Base-by-base conservation (phyloP, 2,329 filamentous ascomycete genomes). In the Phyllachora maydis region DNA sequence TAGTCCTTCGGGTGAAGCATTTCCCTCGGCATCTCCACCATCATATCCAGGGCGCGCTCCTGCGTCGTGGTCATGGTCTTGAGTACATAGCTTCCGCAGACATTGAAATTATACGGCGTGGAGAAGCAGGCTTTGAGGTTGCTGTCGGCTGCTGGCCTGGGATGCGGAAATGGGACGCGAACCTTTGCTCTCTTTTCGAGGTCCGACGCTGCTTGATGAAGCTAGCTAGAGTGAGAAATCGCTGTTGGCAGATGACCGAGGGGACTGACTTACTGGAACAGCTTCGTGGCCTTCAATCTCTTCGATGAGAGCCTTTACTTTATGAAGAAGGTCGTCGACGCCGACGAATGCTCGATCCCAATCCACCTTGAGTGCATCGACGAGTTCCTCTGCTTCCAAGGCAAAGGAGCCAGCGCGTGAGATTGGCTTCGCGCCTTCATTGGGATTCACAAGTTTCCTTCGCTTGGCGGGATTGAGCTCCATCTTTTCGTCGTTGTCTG, bases 1-100 rank as follows among this genome's bases (percentile, higher is more conserved):
- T 85, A 93, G 47, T 98, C 88, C 49, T 95, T 95, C 21, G 90
- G 78, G 40, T 92, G 81, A 38, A 95, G 83, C 8, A 92, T 49
- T 1, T 62, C 51, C 27, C 54, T 46, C 4, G 88, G 85, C 68
- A 98, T 90, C 22, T 76, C 75, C 10, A 91, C 67, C 5, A 85
- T 69, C 60, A 95, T 65, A 45, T 95, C 85, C 29, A 93, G 58
- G 10, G 62, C 56, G 14, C 71, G 49, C 14, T 43, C 46, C 34
- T 72, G 65, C 8, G 59, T 56, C 37, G 74, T 76, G 28, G 68
- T 54, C 47, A 79, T 73, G 3, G 72, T 83, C 43, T 67, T 73
- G 24, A 77, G 56, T 8, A 76, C 65, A 51, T 90, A 85, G 47
- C 83, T 91, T 23, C 88, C 88, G 16, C 85, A 73, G 13, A 91